Conservation (phyloP, 345 rosid genomes). For the Salix brachista region DNA sequence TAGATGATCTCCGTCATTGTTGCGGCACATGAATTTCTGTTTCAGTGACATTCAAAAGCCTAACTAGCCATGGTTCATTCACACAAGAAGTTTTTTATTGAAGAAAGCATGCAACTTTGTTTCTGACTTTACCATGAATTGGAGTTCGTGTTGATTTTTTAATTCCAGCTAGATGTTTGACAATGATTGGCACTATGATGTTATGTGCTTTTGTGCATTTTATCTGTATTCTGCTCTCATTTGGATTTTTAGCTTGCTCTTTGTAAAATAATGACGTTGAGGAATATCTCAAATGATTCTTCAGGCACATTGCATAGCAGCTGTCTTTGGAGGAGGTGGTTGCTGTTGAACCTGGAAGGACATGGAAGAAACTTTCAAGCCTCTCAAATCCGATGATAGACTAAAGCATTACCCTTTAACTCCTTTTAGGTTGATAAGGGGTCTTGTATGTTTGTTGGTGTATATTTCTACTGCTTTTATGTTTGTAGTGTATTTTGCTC, state of each 20-base stretch:
- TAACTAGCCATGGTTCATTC: not conserved
- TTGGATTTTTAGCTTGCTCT: not conserved
- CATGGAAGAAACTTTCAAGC: slow-evolving; percentile 43
- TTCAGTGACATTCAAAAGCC: not conserved
- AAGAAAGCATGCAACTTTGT: not conserved
- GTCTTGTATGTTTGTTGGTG: slow-evolving; percentile 55
- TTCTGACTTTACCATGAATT: not conserved
- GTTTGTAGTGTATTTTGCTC: slow-evolving; percentile 60
- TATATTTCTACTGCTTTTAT: slow-evolving; percentile 63
- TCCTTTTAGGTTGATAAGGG: slow-evolving; percentile 56
- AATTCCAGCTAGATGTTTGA: not conserved
- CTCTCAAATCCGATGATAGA: slow-evolving; percentile 34
- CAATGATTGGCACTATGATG: not conserved
- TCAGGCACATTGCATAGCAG: slow-evolving; percentile 37
- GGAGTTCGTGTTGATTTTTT: not conserved
- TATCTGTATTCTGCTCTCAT: not conserved
- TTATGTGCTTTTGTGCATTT: not conserved
- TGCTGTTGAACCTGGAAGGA: slow-evolving; percentile 19
- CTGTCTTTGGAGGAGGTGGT: slow-evolving; percentile 14
- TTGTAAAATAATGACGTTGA: not conserved
- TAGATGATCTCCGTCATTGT: not conserved
- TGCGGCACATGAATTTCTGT: not conserved
- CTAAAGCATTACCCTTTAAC: slow-evolving; percentile 57
- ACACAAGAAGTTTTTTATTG: not conserved
- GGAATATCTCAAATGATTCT: slow-evolving; percentile 15